phyloP scores from a whole-genome alignment of 2,329 filamentous ascomycete genomes.

The Exophiala dermatitidis region DNA sequence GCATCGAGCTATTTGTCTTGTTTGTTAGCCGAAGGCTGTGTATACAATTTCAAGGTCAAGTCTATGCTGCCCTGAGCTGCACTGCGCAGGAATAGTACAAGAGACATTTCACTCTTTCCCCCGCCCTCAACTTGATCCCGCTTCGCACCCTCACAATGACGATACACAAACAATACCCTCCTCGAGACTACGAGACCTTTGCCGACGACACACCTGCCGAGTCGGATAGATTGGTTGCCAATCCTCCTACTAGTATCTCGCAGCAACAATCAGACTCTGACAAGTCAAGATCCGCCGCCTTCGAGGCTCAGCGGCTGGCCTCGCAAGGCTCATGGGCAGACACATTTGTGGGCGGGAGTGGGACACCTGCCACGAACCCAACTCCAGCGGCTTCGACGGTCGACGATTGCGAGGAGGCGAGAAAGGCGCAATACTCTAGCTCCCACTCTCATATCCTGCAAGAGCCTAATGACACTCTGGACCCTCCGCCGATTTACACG shows the following conservation, averaged over 20 bases:
- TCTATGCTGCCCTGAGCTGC: too few species aligned
- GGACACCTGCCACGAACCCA: conserved; percentile 16
- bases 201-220: conserved; percentile 5
- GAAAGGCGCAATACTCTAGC: conserved; percentile 6
- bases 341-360: conserved; percentile 17
- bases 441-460: conserved; percentile 2
- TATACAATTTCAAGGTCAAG: too few species aligned
- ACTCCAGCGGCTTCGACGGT: conserved; percentile 19
- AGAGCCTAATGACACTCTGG: conserved; percentile 13
- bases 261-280: conserved; percentile 15
- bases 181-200: conserved; percentile 21
- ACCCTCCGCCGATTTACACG: conserved; percentile 23
- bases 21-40: too few species aligned
- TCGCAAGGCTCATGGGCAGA: conserved; percentile 24
- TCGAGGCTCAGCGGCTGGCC: conserved; percentile 20
- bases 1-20: too few species aligned
- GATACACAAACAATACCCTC: conserved; percentile 17
- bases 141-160: conserved; percentile 11
- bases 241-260: conserved; percentile 3
- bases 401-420: conserved; percentile 9
- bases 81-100: too few species aligned
- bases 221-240: neutral
- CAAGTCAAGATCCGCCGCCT: conserved; percentile 21
- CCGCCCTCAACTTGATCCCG: neutral
- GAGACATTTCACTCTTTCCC: neutral